These are phyloP conservation scores for Kalmusia sp. DNA, from an alignment of 2,329 filamentous ascomycete species.

Conservation along the genomic window DNA sequence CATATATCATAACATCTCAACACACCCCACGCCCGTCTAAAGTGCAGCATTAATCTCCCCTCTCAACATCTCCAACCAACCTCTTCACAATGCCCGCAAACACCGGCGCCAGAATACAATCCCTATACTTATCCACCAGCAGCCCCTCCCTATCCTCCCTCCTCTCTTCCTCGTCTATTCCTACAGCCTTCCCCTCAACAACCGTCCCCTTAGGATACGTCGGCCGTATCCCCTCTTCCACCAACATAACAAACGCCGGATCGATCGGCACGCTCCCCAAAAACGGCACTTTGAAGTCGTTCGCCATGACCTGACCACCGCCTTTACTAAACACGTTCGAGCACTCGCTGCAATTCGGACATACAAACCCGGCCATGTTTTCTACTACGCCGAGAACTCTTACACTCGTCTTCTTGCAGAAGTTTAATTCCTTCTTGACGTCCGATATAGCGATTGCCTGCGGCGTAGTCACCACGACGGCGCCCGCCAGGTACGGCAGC, in stretches of 20 bases:
- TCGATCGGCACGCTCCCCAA: conserved; percentile 90
- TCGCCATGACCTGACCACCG: conserved; percentile 86
- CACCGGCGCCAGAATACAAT: conserved; percentile 73
- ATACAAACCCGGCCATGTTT: conserved; percentile 96
- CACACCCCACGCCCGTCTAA: neutral
- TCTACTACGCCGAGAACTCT: conserved; percentile 87
- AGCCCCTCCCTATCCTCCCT: conserved; percentile 38
- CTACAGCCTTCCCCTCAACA: conserved; percentile 42
- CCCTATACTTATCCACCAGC: conserved; percentile 74
- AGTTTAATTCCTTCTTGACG: conserved; percentile 93
- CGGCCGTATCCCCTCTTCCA: conserved; percentile 76
- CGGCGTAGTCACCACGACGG: conserved; percentile 94
- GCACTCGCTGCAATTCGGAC: conserved; percentile 77
- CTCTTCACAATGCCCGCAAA: conserved; percentile 70
- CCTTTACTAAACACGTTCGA: conserved; percentile 94
- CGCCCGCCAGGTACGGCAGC: conserved; percentile 85
- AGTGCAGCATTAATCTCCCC: conserved; percentile 9
- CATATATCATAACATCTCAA: neutral
- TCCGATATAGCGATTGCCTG: conserved; percentile 94
- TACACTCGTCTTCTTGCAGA: conserved; percentile 84
- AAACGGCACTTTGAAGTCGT: conserved; percentile 83
- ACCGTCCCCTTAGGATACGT: conserved; percentile 72
- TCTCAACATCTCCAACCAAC: conserved; percentile 50
- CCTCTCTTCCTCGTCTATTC: conserved; percentile 28
- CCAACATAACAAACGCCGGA: conserved; percentile 84